Conservation (phyloP, 1,284 basidiomycete genomes). For the Takashimella koratensis region DNA sequence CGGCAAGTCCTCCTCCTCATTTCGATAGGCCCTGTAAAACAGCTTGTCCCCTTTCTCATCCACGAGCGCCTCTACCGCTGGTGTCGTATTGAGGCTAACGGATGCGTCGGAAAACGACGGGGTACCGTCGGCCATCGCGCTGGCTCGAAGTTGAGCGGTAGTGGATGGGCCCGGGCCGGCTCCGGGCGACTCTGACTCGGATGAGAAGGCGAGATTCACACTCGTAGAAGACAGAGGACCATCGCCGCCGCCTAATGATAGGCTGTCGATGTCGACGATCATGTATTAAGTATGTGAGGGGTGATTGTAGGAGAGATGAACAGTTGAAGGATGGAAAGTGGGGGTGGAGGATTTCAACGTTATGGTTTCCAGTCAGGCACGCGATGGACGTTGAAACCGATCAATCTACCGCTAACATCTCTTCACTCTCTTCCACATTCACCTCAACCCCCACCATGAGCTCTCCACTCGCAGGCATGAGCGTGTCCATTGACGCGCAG, state of each 20-base stretch:
- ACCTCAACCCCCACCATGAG: not conserved
- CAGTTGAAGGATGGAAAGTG: no score
- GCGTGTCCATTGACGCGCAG: not conserved
- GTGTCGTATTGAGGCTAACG: not conserved
- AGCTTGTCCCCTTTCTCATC: slow-evolving; percentile 22
- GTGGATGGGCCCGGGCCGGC: slow-evolving; percentile 3
- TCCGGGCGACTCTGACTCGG: no score
- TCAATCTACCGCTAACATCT: no score
- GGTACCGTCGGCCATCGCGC: not conserved
- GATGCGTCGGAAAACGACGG: not conserved
- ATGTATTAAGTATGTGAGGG: not conserved
- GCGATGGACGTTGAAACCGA: no score
- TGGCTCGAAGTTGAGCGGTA: not conserved
- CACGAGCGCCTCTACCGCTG: slow-evolving; percentile 1
- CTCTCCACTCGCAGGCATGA: not conserved
- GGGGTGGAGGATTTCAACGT: no score
- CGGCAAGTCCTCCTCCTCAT: slow-evolving; percentile 65
- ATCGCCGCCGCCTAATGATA: not conserved
- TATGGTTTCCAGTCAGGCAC: no score
- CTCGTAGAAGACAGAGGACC: no score
- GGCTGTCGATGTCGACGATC: not conserved
- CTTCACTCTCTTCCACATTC: no score
- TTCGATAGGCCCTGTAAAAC: slow-evolving; percentile 29
- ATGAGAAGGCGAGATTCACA: no score
- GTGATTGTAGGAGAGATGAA: not conserved